Conservation (phyloP, 2,329 filamentous ascomycete genomes). For the Alternaria gaisen region DNA sequence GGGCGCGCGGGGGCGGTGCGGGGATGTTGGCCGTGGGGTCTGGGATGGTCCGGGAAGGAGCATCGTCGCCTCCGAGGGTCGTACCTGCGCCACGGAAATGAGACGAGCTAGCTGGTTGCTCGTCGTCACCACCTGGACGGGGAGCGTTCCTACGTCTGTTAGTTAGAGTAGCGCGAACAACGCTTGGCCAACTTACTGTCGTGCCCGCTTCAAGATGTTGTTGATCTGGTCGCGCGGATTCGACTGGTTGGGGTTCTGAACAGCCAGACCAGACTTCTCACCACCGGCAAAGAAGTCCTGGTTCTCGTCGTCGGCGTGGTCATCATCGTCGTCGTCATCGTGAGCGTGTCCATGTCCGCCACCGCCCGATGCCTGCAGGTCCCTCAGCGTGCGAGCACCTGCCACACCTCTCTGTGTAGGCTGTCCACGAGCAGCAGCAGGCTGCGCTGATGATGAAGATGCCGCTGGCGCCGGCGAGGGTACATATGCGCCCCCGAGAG, state of each 20-base stretch:
- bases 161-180: slow-evolving; percentile 20
- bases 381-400: slow-evolving; percentile 55
- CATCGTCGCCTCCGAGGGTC: slow-evolving; percentile 80
- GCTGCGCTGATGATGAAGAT: slow-evolving; percentile 21
- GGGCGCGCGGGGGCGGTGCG: slow-evolving; percentile 62
- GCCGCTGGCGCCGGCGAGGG: slow-evolving; percentile 35
- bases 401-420: slow-evolving; percentile 39
- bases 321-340: slow-evolving; percentile 63
- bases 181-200: slow-evolving; percentile 46
- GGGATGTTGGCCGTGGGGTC: slow-evolving; percentile 60
- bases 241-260: slow-evolving; percentile 68
- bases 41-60: slow-evolving; percentile 73
- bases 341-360: slow-evolving; percentile 56
- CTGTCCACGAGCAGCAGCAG: slow-evolving; percentile 33
- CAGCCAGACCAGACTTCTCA: slow-evolving; percentile 80
- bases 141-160: slow-evolving; percentile 64
- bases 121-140: slow-evolving; percentile 62
- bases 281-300: slow-evolving; percentile 82
- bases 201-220: slow-evolving; percentile 60
- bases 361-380: slow-evolving; percentile 57
- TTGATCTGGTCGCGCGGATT: slow-evolving; percentile 60
- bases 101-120: slow-evolving; percentile 58
- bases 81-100: slow-evolving; percentile 76
- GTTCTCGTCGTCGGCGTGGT: slow-evolving; percentile 67
- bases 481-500: slow-evolving; percentile 48